phyloP scores from a whole-genome alignment of 1,139 yeast genomes.

The Pichia sp. region DNA sequence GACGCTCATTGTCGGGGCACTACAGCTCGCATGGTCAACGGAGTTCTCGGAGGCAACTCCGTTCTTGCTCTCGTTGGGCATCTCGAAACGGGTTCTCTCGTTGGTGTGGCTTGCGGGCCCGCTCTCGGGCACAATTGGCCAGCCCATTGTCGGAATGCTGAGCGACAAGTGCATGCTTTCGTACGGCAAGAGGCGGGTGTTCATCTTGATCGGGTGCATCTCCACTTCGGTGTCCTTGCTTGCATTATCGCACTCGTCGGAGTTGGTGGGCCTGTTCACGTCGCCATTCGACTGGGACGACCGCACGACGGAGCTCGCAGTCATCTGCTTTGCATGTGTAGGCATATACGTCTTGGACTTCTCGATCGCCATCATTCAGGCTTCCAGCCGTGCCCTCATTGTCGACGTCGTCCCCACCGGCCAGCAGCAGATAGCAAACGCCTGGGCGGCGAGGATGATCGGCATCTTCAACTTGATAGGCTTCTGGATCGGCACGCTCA shows the following conservation, averaged over 20 bases:
- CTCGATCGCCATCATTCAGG: slow-evolving; percentile 55
- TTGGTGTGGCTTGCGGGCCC: slow-evolving; percentile 64
- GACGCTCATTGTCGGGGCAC: slow-evolving; percentile 46
- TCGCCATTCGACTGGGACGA: slow-evolving; percentile 21
- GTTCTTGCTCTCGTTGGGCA: slow-evolving; percentile 45
- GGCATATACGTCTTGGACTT: slow-evolving; percentile 52
- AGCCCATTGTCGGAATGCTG: slow-evolving; percentile 53
- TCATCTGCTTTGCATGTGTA: slow-evolving; percentile 44
- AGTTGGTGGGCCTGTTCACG: slow-evolving; percentile 33
- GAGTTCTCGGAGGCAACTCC: slow-evolving; percentile 56
- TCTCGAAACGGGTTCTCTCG: slow-evolving; percentile 48
- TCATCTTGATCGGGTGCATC: slow-evolving; percentile 48
- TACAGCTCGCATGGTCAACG: slow-evolving; percentile 52
- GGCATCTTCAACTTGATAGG: slow-evolving; percentile 55
- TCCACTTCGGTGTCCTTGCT: slow-evolving; percentile 43
- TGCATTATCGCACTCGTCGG: slow-evolving; percentile 45
- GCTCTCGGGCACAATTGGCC: slow-evolving; percentile 54
- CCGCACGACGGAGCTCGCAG: slow-evolving; percentile 25
- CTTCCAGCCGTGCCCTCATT: slow-evolving; percentile 55
- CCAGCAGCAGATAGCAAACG: slow-evolving; percentile 57
- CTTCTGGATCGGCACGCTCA: slow-evolving; percentile 45
- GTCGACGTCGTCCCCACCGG: slow-evolving; percentile 52
- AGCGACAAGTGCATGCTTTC: slow-evolving; percentile 45
- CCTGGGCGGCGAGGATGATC: slow-evolving; percentile 71
- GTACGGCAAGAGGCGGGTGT: slow-evolving; percentile 52